Evolutionary conservation across 805 yeast species (phyloP).

Genomic region (Torulaspora indica): DNA sequence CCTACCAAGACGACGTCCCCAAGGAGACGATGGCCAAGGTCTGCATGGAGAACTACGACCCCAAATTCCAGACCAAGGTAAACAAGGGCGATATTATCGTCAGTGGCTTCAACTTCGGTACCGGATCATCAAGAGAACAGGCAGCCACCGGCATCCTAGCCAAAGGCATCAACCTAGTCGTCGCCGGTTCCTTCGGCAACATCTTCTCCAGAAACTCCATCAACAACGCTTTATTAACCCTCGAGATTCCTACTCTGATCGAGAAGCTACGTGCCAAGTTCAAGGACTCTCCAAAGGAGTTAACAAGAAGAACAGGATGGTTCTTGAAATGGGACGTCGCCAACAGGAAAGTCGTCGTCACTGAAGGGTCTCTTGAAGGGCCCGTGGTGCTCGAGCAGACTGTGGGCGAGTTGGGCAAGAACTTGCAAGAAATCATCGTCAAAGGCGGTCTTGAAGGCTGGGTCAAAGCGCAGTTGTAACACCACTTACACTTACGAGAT

Average conservation of each 20-base stretch:
- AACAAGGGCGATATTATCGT: conserved; percentile 84
- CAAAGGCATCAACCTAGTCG: conserved; percentile 85
- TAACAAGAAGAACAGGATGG: conserved; percentile 95
- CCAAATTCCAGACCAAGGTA: conserved; percentile 78
- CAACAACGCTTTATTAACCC: conserved; percentile 89
- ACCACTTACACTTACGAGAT: no score
- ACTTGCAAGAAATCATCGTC: conserved; percentile 92
- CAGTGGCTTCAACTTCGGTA: conserved; percentile 94
- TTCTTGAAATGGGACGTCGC: conserved; percentile 89
- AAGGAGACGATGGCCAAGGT: conserved; percentile 97
- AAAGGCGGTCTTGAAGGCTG: conserved; percentile 98
- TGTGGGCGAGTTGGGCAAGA: conserved; percentile 94
- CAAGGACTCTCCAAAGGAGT: conserved; percentile 51
- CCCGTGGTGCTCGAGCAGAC: conserved; percentile 68
- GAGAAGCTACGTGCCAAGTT: conserved; percentile 68
- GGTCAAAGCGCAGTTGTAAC: conserved; percentile 66
- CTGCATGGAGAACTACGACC: conserved; percentile 98
- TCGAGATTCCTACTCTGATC: conserved; percentile 88
- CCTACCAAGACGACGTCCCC: conserved; percentile 96
- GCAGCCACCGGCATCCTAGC: conserved; percentile 98
- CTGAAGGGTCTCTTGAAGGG: conserved; percentile 49
- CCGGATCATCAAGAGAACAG: conserved; percentile 98
- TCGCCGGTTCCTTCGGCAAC: conserved; percentile 96
- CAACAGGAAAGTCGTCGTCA: conserved; percentile 72
- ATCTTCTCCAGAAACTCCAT: conserved; percentile 94